A percentile compares a stretch with the other conserved stretches of the same genome.
Evolutionary conservation across 495 filamentous ascomycete genomes (phyloP).

Genomic region (Oleoguttula mirabilis): DNA sequence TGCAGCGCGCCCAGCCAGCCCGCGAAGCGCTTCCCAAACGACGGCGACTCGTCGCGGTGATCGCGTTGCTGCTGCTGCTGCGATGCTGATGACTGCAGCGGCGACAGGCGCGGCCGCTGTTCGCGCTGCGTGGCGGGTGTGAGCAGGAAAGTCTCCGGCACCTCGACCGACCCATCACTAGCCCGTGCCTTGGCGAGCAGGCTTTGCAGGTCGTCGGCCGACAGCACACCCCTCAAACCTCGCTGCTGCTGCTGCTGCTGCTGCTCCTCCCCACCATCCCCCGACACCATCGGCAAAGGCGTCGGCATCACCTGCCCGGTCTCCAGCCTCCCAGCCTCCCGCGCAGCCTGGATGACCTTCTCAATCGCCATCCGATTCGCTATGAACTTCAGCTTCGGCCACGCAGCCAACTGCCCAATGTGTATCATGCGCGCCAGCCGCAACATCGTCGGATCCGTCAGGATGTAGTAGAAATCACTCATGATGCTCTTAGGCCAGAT

Average conservation of each 20-base stretch:
- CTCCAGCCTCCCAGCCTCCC: conserved; percentile 2
- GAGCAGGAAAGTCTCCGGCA: too few species aligned
- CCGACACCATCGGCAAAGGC: neutral
- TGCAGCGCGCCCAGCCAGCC: conserved; percentile 27
- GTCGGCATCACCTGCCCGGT: conserved; percentile 5
- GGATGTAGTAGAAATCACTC: conserved; percentile 73
- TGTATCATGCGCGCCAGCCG: conserved; percentile 78
- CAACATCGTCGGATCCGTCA: conserved; percentile 64
- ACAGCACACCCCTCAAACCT: conserved; percentile 13
- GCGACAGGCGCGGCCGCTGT: neutral
- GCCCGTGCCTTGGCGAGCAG: conserved; percentile 8
- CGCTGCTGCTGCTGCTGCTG: too few species aligned
- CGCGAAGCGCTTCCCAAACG: conserved; percentile 20
- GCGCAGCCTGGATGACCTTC: conserved; percentile 51
- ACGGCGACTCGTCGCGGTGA: conserved; percentile 24
- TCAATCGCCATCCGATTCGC: conserved; percentile 77
- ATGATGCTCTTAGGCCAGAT: conserved; percentile 74
- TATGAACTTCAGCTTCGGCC: conserved; percentile 83
- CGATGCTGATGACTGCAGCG: too few species aligned
- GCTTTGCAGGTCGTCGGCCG: conserved; percentile 18
- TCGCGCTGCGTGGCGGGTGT: neutral
- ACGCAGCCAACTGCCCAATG: conserved; percentile 72
- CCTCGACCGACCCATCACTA: conserved; percentile 8
- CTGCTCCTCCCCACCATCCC: too few species aligned
- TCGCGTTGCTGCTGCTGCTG: too few species aligned